These are phyloP conservation scores for Davidsoniella virescens DNA, from an alignment of 2,329 filamentous ascomycete genomes.

Conservation along the genomic window DNA sequence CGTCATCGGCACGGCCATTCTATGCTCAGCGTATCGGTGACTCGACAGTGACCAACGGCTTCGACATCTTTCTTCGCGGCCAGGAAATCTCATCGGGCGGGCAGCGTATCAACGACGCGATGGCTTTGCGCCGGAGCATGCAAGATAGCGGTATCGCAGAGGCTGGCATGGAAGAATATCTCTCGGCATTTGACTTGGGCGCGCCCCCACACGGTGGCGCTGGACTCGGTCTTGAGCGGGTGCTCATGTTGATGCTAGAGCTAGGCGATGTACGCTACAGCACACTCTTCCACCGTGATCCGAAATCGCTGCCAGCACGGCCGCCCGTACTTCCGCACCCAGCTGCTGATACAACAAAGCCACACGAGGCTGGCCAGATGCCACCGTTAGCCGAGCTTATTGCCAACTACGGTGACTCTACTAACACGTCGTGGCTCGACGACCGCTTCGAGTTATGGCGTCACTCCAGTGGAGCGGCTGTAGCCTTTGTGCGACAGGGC, in stretches of 20 bases:
- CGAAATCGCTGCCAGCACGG: constrained; percentile 64
- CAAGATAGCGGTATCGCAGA: constrained; percentile 56
- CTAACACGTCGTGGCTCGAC: constrained; percentile 87
- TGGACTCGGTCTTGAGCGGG: constrained; percentile 76
- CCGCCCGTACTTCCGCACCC: constrained; percentile 59
- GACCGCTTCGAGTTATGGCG: constrained; percentile 80
- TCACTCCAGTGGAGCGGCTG: constrained; percentile 65
- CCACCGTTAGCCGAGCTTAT: constrained; percentile 75
- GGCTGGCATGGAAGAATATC: constrained; percentile 76
- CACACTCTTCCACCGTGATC: constrained; percentile 75
- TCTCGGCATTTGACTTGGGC: constrained; percentile 75
- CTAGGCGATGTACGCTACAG: constrained; percentile 81
- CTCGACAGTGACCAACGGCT: constrained; percentile 66
- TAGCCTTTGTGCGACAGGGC: constrained; percentile 63
- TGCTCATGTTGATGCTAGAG: constrained; percentile 72
- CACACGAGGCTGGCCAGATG: constrained; percentile 29
- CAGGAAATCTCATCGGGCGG: constrained; percentile 88
- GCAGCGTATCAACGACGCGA: constrained; percentile 75
- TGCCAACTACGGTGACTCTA: constrained; percentile 88
- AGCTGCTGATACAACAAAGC: constrained; percentile 58
- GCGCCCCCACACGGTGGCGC: constrained; percentile 81
- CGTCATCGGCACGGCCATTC: constrained; percentile 67
- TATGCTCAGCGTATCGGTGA: constrained; percentile 78
- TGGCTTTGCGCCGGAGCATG: constrained; percentile 64
- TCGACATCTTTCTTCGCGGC: constrained; percentile 85